Conservation (phyloP, 306 rosid genomes). For the Lathyrus oleraceus region DNA sequence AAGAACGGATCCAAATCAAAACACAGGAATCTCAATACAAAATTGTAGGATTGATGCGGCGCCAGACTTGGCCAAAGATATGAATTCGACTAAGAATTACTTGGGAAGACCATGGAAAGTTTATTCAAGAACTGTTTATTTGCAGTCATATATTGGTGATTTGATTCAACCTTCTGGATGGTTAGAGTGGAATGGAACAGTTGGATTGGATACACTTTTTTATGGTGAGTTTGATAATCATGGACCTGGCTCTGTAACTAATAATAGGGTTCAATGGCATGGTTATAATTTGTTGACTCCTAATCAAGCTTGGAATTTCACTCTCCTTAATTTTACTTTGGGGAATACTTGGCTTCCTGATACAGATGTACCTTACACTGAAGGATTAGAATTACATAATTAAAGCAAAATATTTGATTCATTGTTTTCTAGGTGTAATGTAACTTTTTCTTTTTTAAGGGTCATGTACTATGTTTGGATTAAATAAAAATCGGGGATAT, state of each 20-base stretch:
- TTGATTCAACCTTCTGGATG: slow-evolving; percentile 61
- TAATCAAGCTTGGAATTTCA: slow-evolving; percentile 64
- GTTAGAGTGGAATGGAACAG: slow-evolving; percentile 75
- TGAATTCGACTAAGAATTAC: slow-evolving; percentile 32
- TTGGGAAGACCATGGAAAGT: slow-evolving; percentile 74
- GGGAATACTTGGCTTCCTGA: slow-evolving; percentile 74
- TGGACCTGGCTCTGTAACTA: slow-evolving; percentile 69
- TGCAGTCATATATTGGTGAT: slow-evolving; percentile 76
- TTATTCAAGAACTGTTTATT: slow-evolving; percentile 69
- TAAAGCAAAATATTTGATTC: slow-evolving; percentile 24
- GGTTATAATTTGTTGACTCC: slow-evolving; percentile 56
- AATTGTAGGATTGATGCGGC: slow-evolving; percentile 72
- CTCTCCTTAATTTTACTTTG: slow-evolving; percentile 60
- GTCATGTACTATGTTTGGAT: slow-evolving; percentile 6
- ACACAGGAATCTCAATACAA: slow-evolving; percentile 71
- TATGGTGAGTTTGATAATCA: slow-evolving; percentile 69
- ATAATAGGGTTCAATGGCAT: slow-evolving; percentile 62
- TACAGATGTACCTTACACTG: slow-evolving; percentile 61
- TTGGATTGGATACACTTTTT: slow-evolving; percentile 59
- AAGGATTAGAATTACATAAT: slow-evolving; percentile 44
- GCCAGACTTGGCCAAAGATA: slow-evolving; percentile 48
- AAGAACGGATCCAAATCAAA: slow-evolving; percentile 64
- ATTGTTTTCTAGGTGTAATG: slow-evolving; percentile 6
- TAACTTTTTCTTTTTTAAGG: not conserved
- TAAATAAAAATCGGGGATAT: slow-evolving; percentile 3